phyloP scores from a whole-genome alignment of 495 filamentous ascomycete genomes.

The Glonium stellatum region DNA sequence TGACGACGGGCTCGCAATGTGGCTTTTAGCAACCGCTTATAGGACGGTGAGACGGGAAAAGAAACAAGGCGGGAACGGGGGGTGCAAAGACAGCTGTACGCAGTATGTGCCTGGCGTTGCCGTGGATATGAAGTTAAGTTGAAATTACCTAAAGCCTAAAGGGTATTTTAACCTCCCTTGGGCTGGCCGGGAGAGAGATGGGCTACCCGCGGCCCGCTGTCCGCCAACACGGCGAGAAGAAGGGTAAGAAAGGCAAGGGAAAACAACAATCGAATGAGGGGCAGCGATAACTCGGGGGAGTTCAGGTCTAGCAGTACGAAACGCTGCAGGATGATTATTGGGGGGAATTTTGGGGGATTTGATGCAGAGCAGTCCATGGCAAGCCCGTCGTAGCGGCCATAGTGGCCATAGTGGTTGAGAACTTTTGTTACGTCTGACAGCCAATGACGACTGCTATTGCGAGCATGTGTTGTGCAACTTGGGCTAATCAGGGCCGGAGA shows the following conservation, averaged over 20 bases:
- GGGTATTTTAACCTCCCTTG: too few species aligned
- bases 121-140: constrained; percentile 15
- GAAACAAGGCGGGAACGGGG: constrained; percentile 9
- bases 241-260: too few species aligned
- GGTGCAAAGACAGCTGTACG: background rate
- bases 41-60: constrained; percentile 17
- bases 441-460: background rate
- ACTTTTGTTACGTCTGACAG: background rate
- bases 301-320: background rate
- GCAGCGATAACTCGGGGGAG: background rate
- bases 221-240: too few species aligned
- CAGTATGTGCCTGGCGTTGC: background rate
- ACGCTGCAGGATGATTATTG: too few species aligned
- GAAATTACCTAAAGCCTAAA: constrained; percentile 5
- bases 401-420: background rate
- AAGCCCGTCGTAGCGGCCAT: too few species aligned
- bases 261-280: background rate
- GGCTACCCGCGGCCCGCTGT: too few species aligned
- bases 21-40: constrained; percentile 17
- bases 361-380: too few species aligned
- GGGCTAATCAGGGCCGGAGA: background rate
- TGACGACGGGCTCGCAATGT: constrained; percentile 5
- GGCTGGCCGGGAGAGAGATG: too few species aligned
- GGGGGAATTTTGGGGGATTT: too few species aligned
- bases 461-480: background rate